Base-by-base conservation (phyloP, 495 filamentous ascomycete genomes). In the Bathelium albidoporum region DNA sequence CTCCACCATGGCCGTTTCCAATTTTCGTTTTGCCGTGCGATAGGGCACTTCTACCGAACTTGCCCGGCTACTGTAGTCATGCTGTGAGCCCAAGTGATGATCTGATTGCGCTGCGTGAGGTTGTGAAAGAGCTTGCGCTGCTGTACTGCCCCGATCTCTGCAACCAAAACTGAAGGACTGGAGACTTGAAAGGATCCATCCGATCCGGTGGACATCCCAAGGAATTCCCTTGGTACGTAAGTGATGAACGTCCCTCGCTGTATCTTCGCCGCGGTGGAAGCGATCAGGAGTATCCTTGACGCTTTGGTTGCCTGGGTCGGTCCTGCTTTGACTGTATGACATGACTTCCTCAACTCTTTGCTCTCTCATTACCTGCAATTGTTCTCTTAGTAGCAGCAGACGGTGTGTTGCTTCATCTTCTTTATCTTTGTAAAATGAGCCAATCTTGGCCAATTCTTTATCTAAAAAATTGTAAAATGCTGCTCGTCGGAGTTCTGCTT, bases 1-100 rank as follows among this genome's bases (percentile, higher is more conserved):
- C 73, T 97, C 94, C 69, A 92, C 89, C 63, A 96, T 70, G 0
- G 94, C 94, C 55, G 88, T 73, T 71, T 96, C 97, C 59, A 98
- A 82, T 74, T 95, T 96, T 59, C 87, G 79, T 73, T 96, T 97
- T 1, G 94, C 94, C 18, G 85, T 81, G 41, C 88, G 81, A 73
- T 96, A 95, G 0, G 91, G 80, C 2, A 94, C 85, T 28, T 87
- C 85, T 20, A 63, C 32, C 1, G 59, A 44, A 2, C 58, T 58
- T 12, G 64, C 60, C 80, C 77, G 62, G 61, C 72, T 69, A 68
- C 76, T 43, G 64, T 80, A 60, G 34, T 74, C 69, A 10, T 69
- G 64, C 39, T 61, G 59, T 32, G 68, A 62, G 32, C 72, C n/a
- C n/a, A n/a, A n/a, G n/a, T n/a, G n/a, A n/a, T n/a, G n/a, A n/a